These are phyloP conservation scores for Pleodorina starrii DNA, from an alignment of 139 green algal genomes.

Conservation along the genomic window DNA sequence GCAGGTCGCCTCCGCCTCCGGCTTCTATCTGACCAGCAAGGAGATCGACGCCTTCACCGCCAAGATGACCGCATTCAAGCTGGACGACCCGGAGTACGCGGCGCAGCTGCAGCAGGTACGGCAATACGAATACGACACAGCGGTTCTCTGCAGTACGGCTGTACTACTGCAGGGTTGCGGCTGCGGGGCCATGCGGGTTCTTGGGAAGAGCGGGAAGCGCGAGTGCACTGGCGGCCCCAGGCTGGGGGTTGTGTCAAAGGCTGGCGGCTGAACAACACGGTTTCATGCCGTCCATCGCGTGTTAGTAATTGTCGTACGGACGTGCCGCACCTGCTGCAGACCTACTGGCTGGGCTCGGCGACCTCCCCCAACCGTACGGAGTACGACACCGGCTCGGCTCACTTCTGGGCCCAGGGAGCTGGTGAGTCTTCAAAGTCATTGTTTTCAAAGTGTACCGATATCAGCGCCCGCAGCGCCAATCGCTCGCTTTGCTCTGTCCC, in stretches of 20 bases:
- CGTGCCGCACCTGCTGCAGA: too few species aligned
- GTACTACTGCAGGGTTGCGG: too few species aligned
- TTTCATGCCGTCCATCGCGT: too few species aligned
- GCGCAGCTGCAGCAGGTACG: slow-evolving; percentile 16
- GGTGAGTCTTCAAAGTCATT: slow-evolving; percentile 37
- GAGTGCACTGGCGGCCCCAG: not conserved
- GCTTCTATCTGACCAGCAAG: not conserved
- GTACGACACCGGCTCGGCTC: slow-evolving; percentile 36
- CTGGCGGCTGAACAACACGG: too few species aligned
- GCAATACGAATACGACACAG: too few species aligned
- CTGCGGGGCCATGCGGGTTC: not conserved
- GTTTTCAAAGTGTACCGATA: too few species aligned
- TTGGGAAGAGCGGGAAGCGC: not conserved
- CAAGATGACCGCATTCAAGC: not conserved
- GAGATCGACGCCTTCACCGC: not conserved
- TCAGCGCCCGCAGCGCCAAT: too few species aligned
- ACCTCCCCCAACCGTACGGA: slow-evolving; percentile 28
- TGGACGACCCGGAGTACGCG: slow-evolving; percentile 29
- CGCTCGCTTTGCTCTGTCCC: not conserved
- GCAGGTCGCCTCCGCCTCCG: slow-evolving; percentile 14
- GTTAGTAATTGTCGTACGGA: too few species aligned
- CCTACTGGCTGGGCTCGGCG: not conserved
- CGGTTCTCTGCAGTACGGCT: too few species aligned
- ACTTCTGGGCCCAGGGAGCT: slow-evolving; percentile 53
- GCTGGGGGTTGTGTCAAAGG: too few species aligned